Evolutionary conservation across 345 rosid species (phyloP), one percentile per base, ranked within the genome.

Genomic region (Lepidium africanum): DNA sequence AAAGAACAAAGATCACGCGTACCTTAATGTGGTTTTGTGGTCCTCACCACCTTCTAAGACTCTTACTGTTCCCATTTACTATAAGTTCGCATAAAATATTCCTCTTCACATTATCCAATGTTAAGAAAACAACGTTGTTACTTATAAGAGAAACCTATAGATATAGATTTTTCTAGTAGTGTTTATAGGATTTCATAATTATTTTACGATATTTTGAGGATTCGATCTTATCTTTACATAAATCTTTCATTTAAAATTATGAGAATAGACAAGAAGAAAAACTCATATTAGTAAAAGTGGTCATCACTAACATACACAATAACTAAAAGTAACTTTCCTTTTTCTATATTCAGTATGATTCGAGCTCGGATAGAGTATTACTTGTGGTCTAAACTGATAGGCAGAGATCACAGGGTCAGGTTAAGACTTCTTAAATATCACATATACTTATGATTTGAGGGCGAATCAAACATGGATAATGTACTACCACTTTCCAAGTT

Each of bases 21-120:
- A 47, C 38, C 60, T 73, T 59, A 48, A 12, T 65, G 71, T 73
- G 71, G 71, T 63, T 63, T 72, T 72, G 76, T 72, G 76, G 76
- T 72, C 76, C 76, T 72, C 71, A 65, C 71, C 71, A 72, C 59
- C 64, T 15, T 43, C 48, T 69, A 4, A 9, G 9, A 25, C 10
- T 45, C 23, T 5, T 7, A 39, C 65, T 17, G 37, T 41, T 52
- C 51, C 59, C 35, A 40, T 49, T 60, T 17, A 39, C 40, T 12
- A n/a, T n/a, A 6, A 30, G 12, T 51, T 62, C 69, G 36, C 41
- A 54, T 71, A 54, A 63, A 52, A 21, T 62, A 71, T 11, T 53
- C 61, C 33, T 14, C 36, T 52, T 17, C 51, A 69, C 59, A 42
- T 63, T 15, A 53, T 12, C 54, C 38, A 23, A 62, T 63, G 75